Percentiles rank a stretch among this genome's conserved stretches.
Evolutionary conservation across 2,329 filamentous ascomycete genomes (phyloP).

Genomic region (Aureobasidium subglaciale): DNA sequence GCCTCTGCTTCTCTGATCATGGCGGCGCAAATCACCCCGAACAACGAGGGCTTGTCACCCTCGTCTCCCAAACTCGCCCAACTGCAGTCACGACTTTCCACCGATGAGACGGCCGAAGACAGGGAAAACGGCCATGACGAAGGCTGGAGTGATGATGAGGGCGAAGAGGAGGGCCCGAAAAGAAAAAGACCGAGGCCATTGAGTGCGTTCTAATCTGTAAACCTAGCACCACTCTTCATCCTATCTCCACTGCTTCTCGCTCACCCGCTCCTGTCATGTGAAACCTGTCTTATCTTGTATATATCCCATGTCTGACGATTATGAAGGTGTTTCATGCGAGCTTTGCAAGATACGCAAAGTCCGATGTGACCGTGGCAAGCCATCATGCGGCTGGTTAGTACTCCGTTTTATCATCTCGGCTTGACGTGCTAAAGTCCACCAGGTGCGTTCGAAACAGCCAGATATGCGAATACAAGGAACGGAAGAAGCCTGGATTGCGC

Average conservation of each 20-base stretch:
- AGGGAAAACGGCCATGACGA: slow-evolving; percentile 23
- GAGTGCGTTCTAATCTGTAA: slow-evolving; percentile 43
- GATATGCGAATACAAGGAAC: slow-evolving; percentile 60
- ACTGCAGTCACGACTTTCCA: not conserved
- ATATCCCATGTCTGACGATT: slow-evolving; percentile 11
- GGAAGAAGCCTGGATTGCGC: slow-evolving; percentile 60
- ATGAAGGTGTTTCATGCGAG: slow-evolving; percentile 51
- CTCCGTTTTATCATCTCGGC: not conserved
- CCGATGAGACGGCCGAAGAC: slow-evolving; percentile 19
- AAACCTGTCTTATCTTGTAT: not conserved
- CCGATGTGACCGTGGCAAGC: slow-evolving; percentile 70
- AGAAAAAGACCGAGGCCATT: slow-evolving; percentile 31
- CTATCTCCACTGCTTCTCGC: not conserved
- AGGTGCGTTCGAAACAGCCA: slow-evolving; percentile 58
- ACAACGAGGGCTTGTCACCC: slow-evolving; percentile 7
- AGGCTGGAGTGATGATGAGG: slow-evolving; percentile 34
- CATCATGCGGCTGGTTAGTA: slow-evolving; percentile 58
- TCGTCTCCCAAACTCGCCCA: not conserved
- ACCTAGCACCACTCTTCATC: not conserved
- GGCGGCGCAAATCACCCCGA: slow-evolving; percentile 15
- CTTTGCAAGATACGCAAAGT: slow-evolving; percentile 67
- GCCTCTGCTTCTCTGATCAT: slow-evolving; percentile 3
- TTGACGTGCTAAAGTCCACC: not conserved
- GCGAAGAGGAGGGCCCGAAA: slow-evolving; percentile 37
- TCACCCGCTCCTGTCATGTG: not conserved